Percentiles rank a stretch among this genome's conserved stretches.
Conservation (phyloP, 805 yeast species). For the Cyberlindnera saturnus region DNA sequence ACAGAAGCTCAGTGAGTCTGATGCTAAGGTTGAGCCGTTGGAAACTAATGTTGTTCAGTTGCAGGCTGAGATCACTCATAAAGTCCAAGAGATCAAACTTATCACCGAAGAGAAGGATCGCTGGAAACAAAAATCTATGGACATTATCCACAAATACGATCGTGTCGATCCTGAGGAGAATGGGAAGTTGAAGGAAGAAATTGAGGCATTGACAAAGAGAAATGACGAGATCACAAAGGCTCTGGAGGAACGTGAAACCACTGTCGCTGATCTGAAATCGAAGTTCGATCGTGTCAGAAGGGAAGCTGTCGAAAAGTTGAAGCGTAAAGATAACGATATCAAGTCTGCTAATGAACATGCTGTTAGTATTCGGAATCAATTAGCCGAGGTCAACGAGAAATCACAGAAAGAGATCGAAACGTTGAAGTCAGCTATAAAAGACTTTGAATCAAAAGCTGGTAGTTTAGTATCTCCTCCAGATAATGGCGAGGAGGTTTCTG, state of each 20-base stretch:
- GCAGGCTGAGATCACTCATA: slow-evolving; percentile 38
- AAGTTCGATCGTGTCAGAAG: slow-evolving; percentile 18
- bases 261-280: slow-evolving; percentile 13
- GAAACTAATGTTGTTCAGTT: slow-evolving; percentile 32
- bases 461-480: not conserved
- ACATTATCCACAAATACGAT: slow-evolving; percentile 38
- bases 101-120: slow-evolving; percentile 49
- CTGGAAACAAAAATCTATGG: slow-evolving; percentile 50
- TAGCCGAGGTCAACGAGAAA: slow-evolving; percentile 13
- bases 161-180: slow-evolving; percentile 43
- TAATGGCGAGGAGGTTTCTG: not conserved
- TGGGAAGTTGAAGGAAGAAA: slow-evolving; percentile 28
- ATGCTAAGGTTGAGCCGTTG: slow-evolving; percentile 38
- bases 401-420: slow-evolving; percentile 15
- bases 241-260: slow-evolving; percentile 17
- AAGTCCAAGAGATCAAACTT: slow-evolving; percentile 41
- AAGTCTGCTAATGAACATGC: slow-evolving; percentile 4
- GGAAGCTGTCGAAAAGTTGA: slow-evolving; percentile 25
- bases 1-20: slow-evolving; percentile 27
- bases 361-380: slow-evolving; percentile 3
- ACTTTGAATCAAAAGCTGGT: slow-evolving; percentile 8
- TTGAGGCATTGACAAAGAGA: slow-evolving; percentile 18
- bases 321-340: slow-evolving; percentile 18
- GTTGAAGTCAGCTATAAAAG: slow-evolving; percentile 7
- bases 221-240: slow-evolving; percentile 20